Percentiles rank a stretch among this genome's conserved stretches.
phyloP scores from a whole-genome alignment of 108 stramenopile genomes.

The Skeletonema costatum region DNA sequence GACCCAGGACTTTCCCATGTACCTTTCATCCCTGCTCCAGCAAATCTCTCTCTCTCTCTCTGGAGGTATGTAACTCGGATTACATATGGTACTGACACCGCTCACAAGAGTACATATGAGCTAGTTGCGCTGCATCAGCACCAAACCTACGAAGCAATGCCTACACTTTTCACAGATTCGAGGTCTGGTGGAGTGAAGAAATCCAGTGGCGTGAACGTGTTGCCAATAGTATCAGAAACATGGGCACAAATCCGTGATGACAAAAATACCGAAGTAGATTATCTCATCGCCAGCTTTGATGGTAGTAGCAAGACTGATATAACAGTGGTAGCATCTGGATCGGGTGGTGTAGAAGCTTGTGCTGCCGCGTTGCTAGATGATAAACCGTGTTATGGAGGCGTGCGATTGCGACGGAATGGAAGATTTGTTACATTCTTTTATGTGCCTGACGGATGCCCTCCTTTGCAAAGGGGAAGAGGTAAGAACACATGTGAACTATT shows the following conservation, averaged over 20 bases:
- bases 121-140: too few relatives aligned
- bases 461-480: constrained; percentile 67
- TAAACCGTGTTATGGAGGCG: constrained; percentile 71
- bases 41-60: too few relatives aligned
- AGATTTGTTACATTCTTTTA: constrained; percentile 79
- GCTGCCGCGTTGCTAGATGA: constrained; percentile 48
- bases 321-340: constrained; percentile 63
- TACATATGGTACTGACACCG: too few relatives aligned
- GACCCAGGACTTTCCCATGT: too few relatives aligned
- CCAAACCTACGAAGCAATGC: not conserved
- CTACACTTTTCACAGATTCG: constrained; percentile 79
- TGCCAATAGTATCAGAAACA: constrained; percentile 50
- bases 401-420: constrained; percentile 54
- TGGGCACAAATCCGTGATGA: constrained; percentile 80
- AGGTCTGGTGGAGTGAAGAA: constrained; percentile 74
- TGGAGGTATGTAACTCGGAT: too few relatives aligned
- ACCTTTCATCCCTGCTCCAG: too few relatives aligned
- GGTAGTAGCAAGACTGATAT: constrained; percentile 78
- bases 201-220: constrained; percentile 71
- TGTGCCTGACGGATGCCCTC: constrained; percentile 59
- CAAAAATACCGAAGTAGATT: constrained; percentile 62
- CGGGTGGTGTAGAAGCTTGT: constrained; percentile 68
- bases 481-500: not conserved
- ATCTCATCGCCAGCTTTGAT: constrained; percentile 78
- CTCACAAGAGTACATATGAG: too few relatives aligned